Evolutionary conservation across 129 eudicot genomes (phyloP).

Genomic region (Flaveria linearis): DNA sequence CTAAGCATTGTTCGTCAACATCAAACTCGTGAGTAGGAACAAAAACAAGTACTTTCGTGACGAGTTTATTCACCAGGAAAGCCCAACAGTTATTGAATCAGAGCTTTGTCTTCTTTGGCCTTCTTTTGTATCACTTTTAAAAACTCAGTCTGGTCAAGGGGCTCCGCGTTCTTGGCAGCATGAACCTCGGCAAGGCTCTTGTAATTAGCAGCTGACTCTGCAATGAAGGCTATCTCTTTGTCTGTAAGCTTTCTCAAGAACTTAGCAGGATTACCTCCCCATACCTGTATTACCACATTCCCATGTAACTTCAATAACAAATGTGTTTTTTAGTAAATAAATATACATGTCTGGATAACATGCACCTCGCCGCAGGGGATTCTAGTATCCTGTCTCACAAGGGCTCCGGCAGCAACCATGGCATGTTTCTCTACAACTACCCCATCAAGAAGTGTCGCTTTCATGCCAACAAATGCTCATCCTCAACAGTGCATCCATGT

Average conservation of each 20-base stretch:
- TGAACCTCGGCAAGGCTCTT: slow-evolving; percentile 66
- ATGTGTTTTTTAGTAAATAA: neutral
- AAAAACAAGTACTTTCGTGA: slow-evolving; percentile 22
- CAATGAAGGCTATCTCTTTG: slow-evolving; percentile 68
- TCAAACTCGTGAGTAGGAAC: slow-evolving; percentile 31
- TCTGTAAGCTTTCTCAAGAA: slow-evolving; percentile 76
- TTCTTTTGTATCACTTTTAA: slow-evolving; percentile 72
- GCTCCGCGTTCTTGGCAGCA: slow-evolving; percentile 67
- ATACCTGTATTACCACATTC: slow-evolving; percentile 46
- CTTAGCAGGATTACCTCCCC: slow-evolving; percentile 92
- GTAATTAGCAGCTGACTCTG: slow-evolving; percentile 70
- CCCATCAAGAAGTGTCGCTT: slow-evolving; percentile 69
- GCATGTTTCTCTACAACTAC: slow-evolving; percentile 63
- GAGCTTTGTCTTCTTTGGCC: slow-evolving; percentile 43
- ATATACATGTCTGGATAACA: neutral
- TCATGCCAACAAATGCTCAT: slow-evolving; percentile 72
- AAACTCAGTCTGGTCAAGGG: slow-evolving; percentile 59
- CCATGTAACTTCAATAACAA: neutral
- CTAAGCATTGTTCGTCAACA: slow-evolving; percentile 29
- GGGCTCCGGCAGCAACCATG: slow-evolving; percentile 83
- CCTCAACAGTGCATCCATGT: slow-evolving; percentile 75
- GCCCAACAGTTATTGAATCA: slow-evolving; percentile 48
- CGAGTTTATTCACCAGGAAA: slow-evolving; percentile 10
- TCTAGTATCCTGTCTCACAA: slow-evolving; percentile 62
- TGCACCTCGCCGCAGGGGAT: slow-evolving; percentile 66